A percentile compares a stretch with the other conserved stretches of the same genome.
Conservation (phyloP, 495 filamentous ascomycete species). For the Delitschia confertaspora region DNA sequence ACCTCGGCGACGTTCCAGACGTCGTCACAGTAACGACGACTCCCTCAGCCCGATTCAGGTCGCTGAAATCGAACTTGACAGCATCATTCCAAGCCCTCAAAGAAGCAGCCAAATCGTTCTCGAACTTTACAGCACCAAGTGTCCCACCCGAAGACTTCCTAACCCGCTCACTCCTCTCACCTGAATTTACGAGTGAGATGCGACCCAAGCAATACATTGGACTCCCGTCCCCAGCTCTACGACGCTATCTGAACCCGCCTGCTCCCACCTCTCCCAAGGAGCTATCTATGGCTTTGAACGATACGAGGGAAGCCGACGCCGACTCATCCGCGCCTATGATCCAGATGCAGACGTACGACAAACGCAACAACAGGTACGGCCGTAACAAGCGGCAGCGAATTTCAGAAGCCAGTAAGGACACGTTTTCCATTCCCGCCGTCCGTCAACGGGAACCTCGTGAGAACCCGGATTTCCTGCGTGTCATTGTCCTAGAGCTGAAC, state of each 20-base stretch:
- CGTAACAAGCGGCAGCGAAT: conserved; percentile 12
- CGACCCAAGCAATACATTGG: conserved; percentile 68
- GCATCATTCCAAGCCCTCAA: conserved; percentile 81
- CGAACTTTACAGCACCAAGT: conserved; percentile 54
- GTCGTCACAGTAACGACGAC: conserved; percentile 26
- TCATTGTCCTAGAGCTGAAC: conserved; percentile 93
- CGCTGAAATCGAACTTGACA: conserved; percentile 90
- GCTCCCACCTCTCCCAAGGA: conserved; percentile 48
- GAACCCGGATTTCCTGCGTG: conserved; percentile 86
- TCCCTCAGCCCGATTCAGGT: conserved; percentile 26
- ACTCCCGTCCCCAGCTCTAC: conserved; percentile 73
- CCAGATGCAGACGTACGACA: conserved; percentile 35
- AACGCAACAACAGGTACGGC: conserved; percentile 27
- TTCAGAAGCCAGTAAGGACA: conserved; percentile 30
- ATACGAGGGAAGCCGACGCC: conserved; percentile 16
- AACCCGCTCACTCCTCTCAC: conserved; percentile 72
- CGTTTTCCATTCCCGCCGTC: conserved; percentile 35
- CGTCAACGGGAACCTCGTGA: conserved; percentile 85
- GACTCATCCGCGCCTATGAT: conserved; percentile 29
- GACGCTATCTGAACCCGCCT: conserved; percentile 85
- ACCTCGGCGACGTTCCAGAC: conserved; percentile 14
- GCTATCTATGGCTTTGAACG: conserved; percentile 48
- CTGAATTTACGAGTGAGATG: conserved; percentile 79
- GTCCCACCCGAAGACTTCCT: conserved; percentile 83
- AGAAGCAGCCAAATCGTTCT: conserved; percentile 75